Evolutionary conservation across 1,284 basidiomycete genomes (phyloP), one percentile per base, ranked within the genome.

Genomic region (Apiotrichum akiyoshidainum): DNA sequence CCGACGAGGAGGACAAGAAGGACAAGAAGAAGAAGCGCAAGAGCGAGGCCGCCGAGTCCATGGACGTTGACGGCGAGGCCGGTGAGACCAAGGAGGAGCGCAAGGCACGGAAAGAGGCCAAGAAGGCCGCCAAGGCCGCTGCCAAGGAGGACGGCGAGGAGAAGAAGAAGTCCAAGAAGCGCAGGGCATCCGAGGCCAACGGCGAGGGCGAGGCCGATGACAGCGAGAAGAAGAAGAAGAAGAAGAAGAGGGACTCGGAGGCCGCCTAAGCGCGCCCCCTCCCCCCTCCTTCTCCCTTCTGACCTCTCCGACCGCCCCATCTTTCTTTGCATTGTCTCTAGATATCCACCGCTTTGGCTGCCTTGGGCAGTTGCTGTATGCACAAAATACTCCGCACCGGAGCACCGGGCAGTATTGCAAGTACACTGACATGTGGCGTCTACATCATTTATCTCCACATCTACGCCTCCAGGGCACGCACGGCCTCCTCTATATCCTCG

Each of bases 1-100:
- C 72, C 55, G 76, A 78, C 69, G 89, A 89, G 80, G 82, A 81
- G 77, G 84, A 80, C 69, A 83, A 83, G 39, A 90, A 90, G 81
- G 88, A 92, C 80, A 89, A 89, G 79, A 84, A 84, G 79, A 78
- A 76, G 73, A 75, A 77, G 71, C 67, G 71, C n/a, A 85, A 88
- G 79, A 86, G 85, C 70, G 84, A 83, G 71, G 82, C 77, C 56
- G 74, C 71, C 60, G 71, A 65, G 13, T 69, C 68, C 17, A 79
- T 78, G 67, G 82, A 81, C 39, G 69, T 69, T 12, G 75, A 72
- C 57, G 70, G 63, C 19, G 71, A 73, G 41, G 78, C 75, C 57
- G 77, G 77, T 35, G 77, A 76, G 68, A 75, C 73, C 61, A 78
- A 76, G 69, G 77, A 79, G 67, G 76, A 78, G 69, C 65, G 71